These are phyloP conservation scores for Amanita subjunquillea DNA, from an alignment of 768 basidiomycete genomes.

Conservation along the genomic window DNA sequence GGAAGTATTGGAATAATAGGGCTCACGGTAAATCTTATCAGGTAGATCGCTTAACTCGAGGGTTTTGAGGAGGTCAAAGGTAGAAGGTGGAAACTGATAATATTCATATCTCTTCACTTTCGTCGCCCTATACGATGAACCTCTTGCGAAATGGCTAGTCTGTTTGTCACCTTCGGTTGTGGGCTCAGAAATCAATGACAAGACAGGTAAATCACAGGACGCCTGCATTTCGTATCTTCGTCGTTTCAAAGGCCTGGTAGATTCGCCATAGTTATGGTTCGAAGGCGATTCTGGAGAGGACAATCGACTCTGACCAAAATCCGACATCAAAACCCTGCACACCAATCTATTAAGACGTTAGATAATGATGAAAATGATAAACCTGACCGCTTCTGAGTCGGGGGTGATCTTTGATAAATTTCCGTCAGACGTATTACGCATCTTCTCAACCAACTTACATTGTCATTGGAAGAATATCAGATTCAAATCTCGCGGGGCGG, in stretches of 20 bases:
- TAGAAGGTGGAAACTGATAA: slow-evolving; percentile 36
- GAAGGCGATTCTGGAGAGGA: neutral
- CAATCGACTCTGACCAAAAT: too few species aligned
- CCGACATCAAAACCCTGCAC: neutral
- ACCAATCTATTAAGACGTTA: neutral
- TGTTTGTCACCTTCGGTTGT: slow-evolving; percentile 9
- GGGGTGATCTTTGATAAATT: neutral
- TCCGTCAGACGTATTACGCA: neutral
- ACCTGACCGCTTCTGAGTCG: neutral
- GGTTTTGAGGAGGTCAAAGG: slow-evolving; percentile 32
- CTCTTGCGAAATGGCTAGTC: slow-evolving; percentile 18
- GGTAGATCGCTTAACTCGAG: slow-evolving; percentile 40
- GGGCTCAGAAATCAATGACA: neutral
- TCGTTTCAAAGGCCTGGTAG: slow-evolving; percentile 1
- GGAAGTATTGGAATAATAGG: slow-evolving; percentile 62
- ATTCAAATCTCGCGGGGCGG: neutral
- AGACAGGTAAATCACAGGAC: neutral
- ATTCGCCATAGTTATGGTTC: neutral
- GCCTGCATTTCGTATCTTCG: neutral
- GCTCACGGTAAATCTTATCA: slow-evolving; percentile 58
- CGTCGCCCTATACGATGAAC: slow-evolving; percentile 4
- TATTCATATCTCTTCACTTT: slow-evolving; percentile 37
- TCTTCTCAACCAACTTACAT: neutral
- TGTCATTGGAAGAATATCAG: neutral
- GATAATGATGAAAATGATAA: neutral